A percentile compares a stretch with the other conserved stretches of the same genome.
Evolutionary conservation across 805 yeast genomes (phyloP).

Genomic region (Metschnikowia matae): DNA sequence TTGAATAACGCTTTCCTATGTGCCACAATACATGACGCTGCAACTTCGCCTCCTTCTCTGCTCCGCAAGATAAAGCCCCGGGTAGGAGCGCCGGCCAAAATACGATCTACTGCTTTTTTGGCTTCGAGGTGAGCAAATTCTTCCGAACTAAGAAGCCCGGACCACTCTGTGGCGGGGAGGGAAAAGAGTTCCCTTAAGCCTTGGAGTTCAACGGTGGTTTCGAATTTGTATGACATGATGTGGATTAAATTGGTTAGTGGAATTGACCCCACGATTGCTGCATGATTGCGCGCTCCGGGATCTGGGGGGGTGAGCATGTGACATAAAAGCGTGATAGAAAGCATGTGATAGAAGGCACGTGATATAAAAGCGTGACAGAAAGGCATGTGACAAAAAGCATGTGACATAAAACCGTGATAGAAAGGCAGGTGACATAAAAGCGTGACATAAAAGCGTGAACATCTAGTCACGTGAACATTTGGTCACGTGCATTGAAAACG

Average conservation of each 20-base stretch:
- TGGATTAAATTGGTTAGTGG: not conserved
- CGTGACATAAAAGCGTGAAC: too few species aligned
- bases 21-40: constrained; percentile 23
- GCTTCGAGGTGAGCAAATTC: constrained; percentile 22
- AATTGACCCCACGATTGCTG: too few species aligned
- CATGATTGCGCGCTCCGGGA: not conserved
- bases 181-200: constrained; percentile 19
- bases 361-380: too few species aligned
- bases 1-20: constrained; percentile 27
- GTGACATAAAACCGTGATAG: too few species aligned
- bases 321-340: too few species aligned
- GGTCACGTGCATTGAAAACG: too few species aligned
- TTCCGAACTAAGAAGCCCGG: constrained; percentile 17
- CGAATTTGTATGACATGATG: constrained; percentile 15
- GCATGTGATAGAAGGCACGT: too few species aligned
- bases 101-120: constrained; percentile 12
- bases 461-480: too few species aligned
- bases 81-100: constrained; percentile 19
- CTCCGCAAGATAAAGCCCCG: constrained; percentile 27
- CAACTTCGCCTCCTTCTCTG: constrained; percentile 17
- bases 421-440: too few species aligned
- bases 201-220: constrained; percentile 22
- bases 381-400: too few species aligned
- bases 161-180: constrained; percentile 26
- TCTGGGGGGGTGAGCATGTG: not conserved